Evolutionary conservation across 208 protist species (phyloP).

Genomic region (Acanthamoeba triangularis): DNA sequence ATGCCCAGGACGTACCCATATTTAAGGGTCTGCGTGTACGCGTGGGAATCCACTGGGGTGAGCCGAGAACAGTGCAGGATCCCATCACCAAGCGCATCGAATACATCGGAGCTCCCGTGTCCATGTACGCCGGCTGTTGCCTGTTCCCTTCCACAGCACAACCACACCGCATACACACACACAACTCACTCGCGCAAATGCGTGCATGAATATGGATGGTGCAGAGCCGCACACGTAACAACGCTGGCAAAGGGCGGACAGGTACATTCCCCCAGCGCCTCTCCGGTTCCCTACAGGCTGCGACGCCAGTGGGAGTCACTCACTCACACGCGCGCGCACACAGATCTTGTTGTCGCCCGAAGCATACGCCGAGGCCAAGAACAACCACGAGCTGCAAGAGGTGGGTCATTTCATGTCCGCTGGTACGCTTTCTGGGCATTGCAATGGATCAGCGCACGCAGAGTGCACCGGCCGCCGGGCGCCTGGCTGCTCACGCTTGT

Average conservation of each 20-base stretch:
- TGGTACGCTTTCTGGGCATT: not conserved
- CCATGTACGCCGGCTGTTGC: not conserved
- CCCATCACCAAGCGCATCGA: conserved; percentile 37
- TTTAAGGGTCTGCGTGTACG: not conserved
- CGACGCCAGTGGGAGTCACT: not conserved
- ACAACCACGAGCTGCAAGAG: not conserved
- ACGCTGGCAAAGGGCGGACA: conserved; percentile 21
- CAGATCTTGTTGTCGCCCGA: conserved; percentile 39
- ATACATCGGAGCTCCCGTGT: conserved; percentile 22
- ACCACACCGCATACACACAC: not conserved
- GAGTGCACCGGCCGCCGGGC: too few species aligned
- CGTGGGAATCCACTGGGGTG: not conserved
- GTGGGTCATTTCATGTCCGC: not conserved
- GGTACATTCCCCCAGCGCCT: too few species aligned
- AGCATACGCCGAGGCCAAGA: not conserved
- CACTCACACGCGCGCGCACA: too few species aligned
- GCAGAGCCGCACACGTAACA: not conserved
- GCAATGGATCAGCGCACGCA: too few species aligned
- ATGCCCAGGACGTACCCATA: conserved; percentile 2
- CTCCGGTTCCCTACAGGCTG: not conserved
- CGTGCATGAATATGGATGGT: not conserved
- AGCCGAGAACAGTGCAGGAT: not conserved
- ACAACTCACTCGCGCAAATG: not conserved
- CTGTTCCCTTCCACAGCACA: not conserved
- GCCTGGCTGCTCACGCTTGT: not conserved